Evolutionary conservation across 257 asterid genomes (phyloP), one percentile per base, ranked within the genome.

Genomic region (Jaltomata sinuosa): DNA sequence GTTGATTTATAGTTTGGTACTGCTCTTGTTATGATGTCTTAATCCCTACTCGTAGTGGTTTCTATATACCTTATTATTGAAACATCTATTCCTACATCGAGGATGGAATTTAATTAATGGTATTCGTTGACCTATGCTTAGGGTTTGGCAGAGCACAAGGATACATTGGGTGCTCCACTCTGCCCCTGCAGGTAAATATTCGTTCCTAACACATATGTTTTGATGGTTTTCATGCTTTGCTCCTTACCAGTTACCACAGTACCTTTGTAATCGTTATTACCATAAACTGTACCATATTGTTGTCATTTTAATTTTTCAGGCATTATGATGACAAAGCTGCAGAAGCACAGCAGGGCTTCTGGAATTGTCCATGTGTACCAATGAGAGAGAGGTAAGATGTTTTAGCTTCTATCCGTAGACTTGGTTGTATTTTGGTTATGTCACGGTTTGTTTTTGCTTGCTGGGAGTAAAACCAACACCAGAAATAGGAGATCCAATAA

Each of bases 61-160:
- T 15, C 22, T 25, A 15, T 47, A 76, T 27, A 45, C 81, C 81
- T 29, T 61, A 27, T 76, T 12, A 49, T 47, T 77, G 62, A 27
- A 27, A 76, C 62, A 76, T 76, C 62, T 15, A 11, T 47, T 29
- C 54, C 55, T 16, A 47, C 2, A 29, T 25, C 1, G 10, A 76
- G 81, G 62, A 18, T 0, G 6, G 27, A 29, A 47, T 76, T 15
- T 47, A 50, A 57, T 29, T 32, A 18, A 54, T 67, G 57, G 47
- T 31, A 42, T 67, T 78, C 82, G 67, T 34, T 77, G 69, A 85
- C 85, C 67, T 84, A 80, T 91, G 80, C 36, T 62, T 88, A 95
- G 99, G 99, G 99, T 71, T 91, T 95, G 89, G 99, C 99, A n/a
- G 98, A 95, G 76, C 99, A 95, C 91, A 94, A 93, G 92, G 99